Base-by-base conservation (phyloP, 2,329 filamentous ascomycete genomes). In the Lachnellula cervina region DNA sequence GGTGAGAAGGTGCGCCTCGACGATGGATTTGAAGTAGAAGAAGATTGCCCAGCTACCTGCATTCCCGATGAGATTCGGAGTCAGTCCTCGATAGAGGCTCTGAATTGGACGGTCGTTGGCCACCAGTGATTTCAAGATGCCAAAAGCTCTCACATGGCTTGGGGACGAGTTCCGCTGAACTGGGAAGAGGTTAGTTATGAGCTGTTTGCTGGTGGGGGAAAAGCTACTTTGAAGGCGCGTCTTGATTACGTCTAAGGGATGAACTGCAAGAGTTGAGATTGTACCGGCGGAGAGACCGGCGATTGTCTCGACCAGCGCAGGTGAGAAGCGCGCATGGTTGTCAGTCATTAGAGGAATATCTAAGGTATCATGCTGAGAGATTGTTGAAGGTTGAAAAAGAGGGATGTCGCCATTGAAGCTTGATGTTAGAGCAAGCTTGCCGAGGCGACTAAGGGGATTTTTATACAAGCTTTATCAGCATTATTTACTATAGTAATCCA, bases 201-300 rank as follows among this genome's bases (percentile, higher is more conserved):
- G 13, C 16, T 9, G 32, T 32, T 28, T 21, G 35, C 28, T 54
- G 55, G 35, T 28, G 37, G 25, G 47, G 46, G 21, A 40, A 69
- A 76, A 50, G 48, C 56, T 76, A 91, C 89, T 86, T 76, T 99
- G 94, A 70, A 99, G 84, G 61, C 94, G 88, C 59, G 93, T 97
- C 79, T 99, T 99, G 70, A 97, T 86, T 61, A 99, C 86, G 74
- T 99, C 94, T 58, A 99, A 83, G 34, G 94, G 94, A 70, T 97
- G 93, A 51, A 94, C 88, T 55, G 85, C 86, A 49, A 97, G 79
- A 23, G 94, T 97, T 52, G 92, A 88, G 64, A 91, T 81, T 55
- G 90, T 81, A 59, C 94, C 94, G 57, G 94, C 94, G 62, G 87
- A 88, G 72, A 99, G 87, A 65, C 94, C 94, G 59, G 94, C 90